Percentiles rank a stretch among this genome's conserved stretches.
Evolutionary conservation across 2,329 filamentous ascomycete species (phyloP).

Genomic region (Aspergillus ibericus): DNA sequence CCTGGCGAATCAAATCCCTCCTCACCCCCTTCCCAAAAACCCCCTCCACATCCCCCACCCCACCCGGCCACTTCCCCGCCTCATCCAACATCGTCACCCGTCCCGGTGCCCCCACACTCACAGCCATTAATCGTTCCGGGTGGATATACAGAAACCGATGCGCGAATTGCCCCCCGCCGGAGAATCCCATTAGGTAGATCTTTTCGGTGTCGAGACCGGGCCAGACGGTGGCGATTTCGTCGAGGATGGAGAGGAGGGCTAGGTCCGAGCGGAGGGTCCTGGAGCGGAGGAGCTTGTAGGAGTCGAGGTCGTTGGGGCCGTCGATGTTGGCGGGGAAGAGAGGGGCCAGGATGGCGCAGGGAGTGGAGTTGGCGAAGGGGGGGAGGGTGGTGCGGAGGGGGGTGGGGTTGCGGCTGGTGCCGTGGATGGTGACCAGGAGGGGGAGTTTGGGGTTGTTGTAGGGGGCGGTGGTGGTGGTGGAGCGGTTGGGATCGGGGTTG

Average conservation of each 20-base stretch:
- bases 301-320: neutral
- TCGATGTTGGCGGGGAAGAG: neutral
- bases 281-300: neutral
- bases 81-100: neutral
- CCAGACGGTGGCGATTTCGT: neutral
- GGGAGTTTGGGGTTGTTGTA: neutral
- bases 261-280: neutral
- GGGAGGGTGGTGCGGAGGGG: neutral
- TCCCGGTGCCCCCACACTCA: neutral
- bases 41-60: neutral
- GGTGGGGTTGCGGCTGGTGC: neutral
- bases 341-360: neutral
- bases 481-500: neutral
- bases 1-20: neutral
- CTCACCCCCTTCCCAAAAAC: neutral
- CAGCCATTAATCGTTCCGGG: neutral
- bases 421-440: neutral
- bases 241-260: neutral
- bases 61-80: neutral
- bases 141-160: neutral
- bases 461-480: neutral
- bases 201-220: neutral
- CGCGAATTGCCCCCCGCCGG: neutral
- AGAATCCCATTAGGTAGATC: neutral
- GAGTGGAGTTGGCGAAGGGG: neutral